phyloP scores from a whole-genome alignment of 441 rosid genomes.

The Breynia disticha region DNA sequence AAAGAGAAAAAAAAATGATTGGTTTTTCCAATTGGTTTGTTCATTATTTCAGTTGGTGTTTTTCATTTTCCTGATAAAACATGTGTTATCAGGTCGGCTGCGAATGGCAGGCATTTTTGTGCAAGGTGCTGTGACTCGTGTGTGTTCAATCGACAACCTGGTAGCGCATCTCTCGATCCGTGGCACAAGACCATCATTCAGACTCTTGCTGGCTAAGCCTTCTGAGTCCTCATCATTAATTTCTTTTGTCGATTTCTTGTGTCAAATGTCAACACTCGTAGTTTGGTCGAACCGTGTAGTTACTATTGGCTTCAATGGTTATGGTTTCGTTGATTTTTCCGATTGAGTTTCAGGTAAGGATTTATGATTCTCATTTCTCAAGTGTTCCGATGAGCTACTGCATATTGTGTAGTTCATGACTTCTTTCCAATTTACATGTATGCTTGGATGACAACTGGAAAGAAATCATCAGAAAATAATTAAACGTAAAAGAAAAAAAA shows the following conservation, averaged over 20 bases:
- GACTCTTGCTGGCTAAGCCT: conserved; percentile 41
- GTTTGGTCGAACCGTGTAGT: not conserved
- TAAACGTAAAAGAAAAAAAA: not conserved
- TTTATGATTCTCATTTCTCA: too few relatives aligned
- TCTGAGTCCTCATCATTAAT: conserved; percentile 20
- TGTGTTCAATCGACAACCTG: conserved; percentile 82
- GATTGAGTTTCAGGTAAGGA: too few relatives aligned
- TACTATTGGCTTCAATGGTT: not conserved
- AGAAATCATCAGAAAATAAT: too few relatives aligned
- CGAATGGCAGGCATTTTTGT: conserved; percentile 80
- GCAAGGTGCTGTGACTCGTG: conserved; percentile 79
- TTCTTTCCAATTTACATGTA: too few relatives aligned
- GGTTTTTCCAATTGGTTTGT: conserved; percentile 62
- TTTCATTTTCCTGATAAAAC: not conserved
- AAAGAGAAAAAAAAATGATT: too few relatives aligned
- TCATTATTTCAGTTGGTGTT: not conserved
- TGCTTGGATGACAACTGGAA: too few relatives aligned
- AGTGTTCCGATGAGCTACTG: too few relatives aligned
- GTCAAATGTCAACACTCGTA: not conserved
- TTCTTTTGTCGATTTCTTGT: not conserved
- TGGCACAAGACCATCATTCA: conserved; percentile 87
- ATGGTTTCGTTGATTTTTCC: too few relatives aligned
- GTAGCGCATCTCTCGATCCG: conserved; percentile 73
- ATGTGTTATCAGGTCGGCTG: conserved; percentile 52
- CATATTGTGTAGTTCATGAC: too few relatives aligned